Evolutionary conservation across 495 filamentous ascomycete genomes (phyloP).

Genomic region (Bacidia rubella): DNA sequence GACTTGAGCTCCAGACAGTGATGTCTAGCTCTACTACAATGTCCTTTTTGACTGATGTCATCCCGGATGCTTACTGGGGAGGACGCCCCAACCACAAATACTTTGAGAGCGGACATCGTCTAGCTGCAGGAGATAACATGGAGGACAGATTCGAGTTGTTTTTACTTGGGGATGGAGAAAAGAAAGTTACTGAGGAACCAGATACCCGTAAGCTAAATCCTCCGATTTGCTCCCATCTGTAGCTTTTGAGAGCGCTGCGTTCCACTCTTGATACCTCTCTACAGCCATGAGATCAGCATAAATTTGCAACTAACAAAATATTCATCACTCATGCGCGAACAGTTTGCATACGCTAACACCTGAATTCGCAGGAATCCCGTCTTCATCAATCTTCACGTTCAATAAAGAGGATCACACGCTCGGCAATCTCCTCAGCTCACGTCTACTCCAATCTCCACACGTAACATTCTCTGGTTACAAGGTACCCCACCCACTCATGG

Average conservation of each 20-base stretch:
- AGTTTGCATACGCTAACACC: not conserved
- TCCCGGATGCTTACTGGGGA: not conserved
- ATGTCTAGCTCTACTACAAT: too few relatives aligned
- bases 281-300: too few relatives aligned
- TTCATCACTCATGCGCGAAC: too few relatives aligned
- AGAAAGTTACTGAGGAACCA: constrained; percentile 72
- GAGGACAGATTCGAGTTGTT: constrained; percentile 74
- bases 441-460: constrained; percentile 63
- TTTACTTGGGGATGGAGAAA: constrained; percentile 71
- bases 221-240: not conserved
- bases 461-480: constrained; percentile 84
- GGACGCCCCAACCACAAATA: too few relatives aligned
- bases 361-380: constrained; percentile 53
- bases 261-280: too few relatives aligned
- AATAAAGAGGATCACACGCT: constrained; percentile 97
- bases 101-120: not conserved
- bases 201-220: constrained; percentile 58
- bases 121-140: constrained; percentile 14
- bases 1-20: too few relatives aligned
- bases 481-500: constrained; percentile 22
- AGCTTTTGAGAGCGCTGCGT: too few relatives aligned
- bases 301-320: too few relatives aligned
- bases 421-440: constrained; percentile 71
- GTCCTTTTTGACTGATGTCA: too few relatives aligned
- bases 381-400: constrained; percentile 75